Evolutionary conservation across 805 yeast species (phyloP).

Genomic region (Grigorovia humatica): DNA sequence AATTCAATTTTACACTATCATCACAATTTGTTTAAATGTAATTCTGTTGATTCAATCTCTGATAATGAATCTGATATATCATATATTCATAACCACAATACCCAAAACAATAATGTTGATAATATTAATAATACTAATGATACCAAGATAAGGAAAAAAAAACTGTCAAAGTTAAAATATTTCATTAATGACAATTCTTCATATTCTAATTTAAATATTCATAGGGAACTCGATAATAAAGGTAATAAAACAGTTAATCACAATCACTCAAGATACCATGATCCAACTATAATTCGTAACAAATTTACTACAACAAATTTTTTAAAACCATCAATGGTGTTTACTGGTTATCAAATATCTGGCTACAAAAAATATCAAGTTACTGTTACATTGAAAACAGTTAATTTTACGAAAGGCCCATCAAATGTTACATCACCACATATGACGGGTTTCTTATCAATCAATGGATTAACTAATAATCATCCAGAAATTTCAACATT

Average conservation of each 20-base stretch:
- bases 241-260: neutral
- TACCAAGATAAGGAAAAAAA: neutral
- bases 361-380: conserved; percentile 38
- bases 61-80: neutral
- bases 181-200: conserved; percentile 1
- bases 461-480: conserved; percentile 54
- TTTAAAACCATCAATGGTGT: conserved; percentile 22
- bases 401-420: conserved; percentile 32
- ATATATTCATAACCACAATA: neutral
- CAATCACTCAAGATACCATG: neutral
- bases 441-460: conserved; percentile 55
- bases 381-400: conserved; percentile 45
- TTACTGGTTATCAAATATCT: conserved; percentile 29
- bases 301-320: conserved; percentile 8
- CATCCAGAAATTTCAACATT: conserved; percentile 67
- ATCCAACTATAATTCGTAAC: neutral
- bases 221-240: neutral
- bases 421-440: conserved; percentile 15
- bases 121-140: neutral
- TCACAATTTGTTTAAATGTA: neutral
- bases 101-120: neutral
- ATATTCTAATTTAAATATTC: neutral
- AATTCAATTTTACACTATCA: neutral
- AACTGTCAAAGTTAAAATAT: neutral
- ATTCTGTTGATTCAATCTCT: neutral